phyloP scores from a whole-genome alignment of 2,329 filamentous ascomycete species.

The Fonsecaea pedrosoi region DNA sequence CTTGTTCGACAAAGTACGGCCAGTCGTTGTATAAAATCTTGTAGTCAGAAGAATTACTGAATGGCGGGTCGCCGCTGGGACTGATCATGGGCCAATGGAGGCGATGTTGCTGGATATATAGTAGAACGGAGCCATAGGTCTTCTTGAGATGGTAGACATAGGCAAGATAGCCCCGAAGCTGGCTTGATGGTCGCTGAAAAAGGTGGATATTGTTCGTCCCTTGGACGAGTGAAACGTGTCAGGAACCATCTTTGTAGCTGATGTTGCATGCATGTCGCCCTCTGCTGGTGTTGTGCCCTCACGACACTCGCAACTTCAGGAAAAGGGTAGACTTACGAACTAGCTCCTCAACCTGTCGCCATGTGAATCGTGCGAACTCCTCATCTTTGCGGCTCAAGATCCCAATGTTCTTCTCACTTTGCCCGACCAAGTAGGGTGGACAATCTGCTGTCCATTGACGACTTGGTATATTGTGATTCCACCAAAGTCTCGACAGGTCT shows the following conservation, averaged over 20 bases:
- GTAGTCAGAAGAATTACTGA: conserved; percentile 54
- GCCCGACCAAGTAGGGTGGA: conserved; percentile 70
- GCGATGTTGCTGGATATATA: conserved; percentile 74
- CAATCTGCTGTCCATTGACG: conserved; percentile 69
- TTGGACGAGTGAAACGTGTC: conserved; percentile 39
- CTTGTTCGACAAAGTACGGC: conserved; percentile 83
- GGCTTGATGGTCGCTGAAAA: conserved; percentile 78
- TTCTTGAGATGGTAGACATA: conserved; percentile 70
- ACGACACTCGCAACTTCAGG: background rate
- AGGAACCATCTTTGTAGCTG: background rate
- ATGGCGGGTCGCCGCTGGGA: conserved; percentile 49
- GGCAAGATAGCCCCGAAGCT: conserved; percentile 77
- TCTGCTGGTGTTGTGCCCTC: background rate
- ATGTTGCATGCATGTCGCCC: background rate
- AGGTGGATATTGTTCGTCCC: conserved; percentile 72
- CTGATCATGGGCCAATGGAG: conserved; percentile 68
- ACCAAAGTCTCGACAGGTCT: conserved; percentile 63
- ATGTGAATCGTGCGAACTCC: conserved; percentile 68
- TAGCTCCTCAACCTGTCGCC: conserved; percentile 72
- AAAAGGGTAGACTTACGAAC: conserved; percentile 52
- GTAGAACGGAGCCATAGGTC: conserved; percentile 76
- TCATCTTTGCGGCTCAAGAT: conserved; percentile 75
- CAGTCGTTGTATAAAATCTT: conserved; percentile 89
- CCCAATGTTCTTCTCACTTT: conserved; percentile 70
- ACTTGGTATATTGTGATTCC: conserved; percentile 79